Conservation (phyloP, 108 stramenopile genomes). For the Seminavis robusta region DNA sequence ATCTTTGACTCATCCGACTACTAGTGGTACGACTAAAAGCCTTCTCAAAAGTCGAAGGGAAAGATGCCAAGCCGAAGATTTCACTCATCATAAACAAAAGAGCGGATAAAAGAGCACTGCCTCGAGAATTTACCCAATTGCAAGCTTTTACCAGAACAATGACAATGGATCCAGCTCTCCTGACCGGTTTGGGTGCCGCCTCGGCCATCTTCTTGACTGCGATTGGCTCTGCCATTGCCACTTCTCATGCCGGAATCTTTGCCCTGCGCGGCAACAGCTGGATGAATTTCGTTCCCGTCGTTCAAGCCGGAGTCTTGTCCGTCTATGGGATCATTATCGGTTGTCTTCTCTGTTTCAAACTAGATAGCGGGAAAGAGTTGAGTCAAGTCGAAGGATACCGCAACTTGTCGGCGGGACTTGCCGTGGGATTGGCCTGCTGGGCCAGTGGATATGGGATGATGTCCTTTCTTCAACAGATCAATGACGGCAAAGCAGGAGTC, state of each 20-base stretch:
- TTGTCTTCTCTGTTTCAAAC: constrained; percentile 28
- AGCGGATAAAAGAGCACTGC: not conserved
- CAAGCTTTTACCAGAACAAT: constrained; percentile 20
- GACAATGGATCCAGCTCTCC: constrained; percentile 18
- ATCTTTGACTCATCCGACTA: too few species aligned
- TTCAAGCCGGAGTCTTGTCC: constrained; percentile 53
- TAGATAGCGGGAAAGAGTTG: constrained; percentile 9
- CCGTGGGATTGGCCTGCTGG: constrained; percentile 50
- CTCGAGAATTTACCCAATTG: not conserved
- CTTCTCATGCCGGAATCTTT: constrained; percentile 37
- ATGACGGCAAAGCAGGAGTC: not conserved
- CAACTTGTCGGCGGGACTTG: constrained; percentile 46
- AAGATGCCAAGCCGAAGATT: not conserved
- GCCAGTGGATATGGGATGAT: constrained; percentile 53
- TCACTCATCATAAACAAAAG: not conserved
- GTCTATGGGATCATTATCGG: constrained; percentile 58
- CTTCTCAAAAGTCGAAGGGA: too few species aligned
- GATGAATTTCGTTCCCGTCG: constrained; percentile 39
- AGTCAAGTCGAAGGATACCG: constrained; percentile 31
- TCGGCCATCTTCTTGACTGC: constrained; percentile 39
- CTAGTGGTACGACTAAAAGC: too few species aligned
- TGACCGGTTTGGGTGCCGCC: constrained; percentile 38
- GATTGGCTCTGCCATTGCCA: constrained; percentile 38
- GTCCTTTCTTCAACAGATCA: constrained; percentile 30
- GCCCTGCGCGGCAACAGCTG: constrained; percentile 21